A percentile compares a stretch with the other conserved stretches of the same genome.
phyloP scores from a whole-genome alignment of 495 filamentous ascomycete genomes.

The Annulohypoxylon nitens region DNA sequence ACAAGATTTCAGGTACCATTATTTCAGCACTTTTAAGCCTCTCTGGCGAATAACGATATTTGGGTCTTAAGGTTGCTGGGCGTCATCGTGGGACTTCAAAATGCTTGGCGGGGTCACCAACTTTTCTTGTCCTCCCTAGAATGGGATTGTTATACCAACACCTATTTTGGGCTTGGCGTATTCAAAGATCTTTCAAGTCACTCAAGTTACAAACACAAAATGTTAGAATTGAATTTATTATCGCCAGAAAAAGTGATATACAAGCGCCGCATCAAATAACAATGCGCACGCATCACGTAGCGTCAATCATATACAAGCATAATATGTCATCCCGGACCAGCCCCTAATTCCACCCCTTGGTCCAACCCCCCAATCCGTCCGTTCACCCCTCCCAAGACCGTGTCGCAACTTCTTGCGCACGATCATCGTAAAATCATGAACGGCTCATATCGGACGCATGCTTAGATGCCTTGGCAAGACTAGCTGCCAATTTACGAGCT shows the following conservation, averaged over 20 bases:
- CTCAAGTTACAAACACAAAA: not conserved
- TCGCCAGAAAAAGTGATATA: slow-evolving; percentile 31
- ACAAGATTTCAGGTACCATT: no score
- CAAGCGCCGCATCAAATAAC: slow-evolving; percentile 27
- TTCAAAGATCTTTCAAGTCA: not conserved
- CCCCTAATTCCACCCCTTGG: slow-evolving; percentile 1
- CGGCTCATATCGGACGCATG: not conserved
- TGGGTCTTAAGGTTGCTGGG: no score
- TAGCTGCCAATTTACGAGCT: slow-evolving; percentile 26
- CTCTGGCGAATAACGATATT: no score
- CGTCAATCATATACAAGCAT: slow-evolving; percentile 43
- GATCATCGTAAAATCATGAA: not conserved
- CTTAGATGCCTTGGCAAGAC: not conserved
- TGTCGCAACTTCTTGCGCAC: not conserved
- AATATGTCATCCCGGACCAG: slow-evolving; percentile 18
- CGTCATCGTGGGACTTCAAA: no score
- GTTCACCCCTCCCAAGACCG: not conserved
- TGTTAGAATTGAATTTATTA: slow-evolving; percentile 32
- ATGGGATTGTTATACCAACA: not conserved
- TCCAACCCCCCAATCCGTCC: not conserved
- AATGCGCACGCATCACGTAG: slow-evolving; percentile 13
- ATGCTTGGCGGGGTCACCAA: no score
- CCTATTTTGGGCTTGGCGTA: not conserved
- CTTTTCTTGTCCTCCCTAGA: not conserved
- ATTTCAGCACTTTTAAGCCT: no score